Conservation (phyloP, 1,284 basidiomycete genomes). For the Cutaneotrichosporon dermatis region DNA sequence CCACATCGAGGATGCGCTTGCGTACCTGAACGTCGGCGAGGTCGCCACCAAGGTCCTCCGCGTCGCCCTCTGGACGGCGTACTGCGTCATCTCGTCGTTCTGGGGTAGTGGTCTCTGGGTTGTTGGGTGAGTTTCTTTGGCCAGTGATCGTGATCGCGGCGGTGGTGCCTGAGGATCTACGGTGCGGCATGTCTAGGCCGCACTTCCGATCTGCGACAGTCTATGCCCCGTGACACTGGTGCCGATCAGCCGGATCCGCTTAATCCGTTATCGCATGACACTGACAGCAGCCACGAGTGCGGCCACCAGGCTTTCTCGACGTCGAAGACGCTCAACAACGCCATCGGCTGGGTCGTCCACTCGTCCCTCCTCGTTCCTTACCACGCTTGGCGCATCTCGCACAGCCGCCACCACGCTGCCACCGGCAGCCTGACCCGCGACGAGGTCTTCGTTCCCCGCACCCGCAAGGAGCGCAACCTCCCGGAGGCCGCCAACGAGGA, state of each 20-base stretch:
- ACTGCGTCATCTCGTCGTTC: constrained; percentile 72
- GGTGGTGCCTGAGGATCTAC: not conserved
- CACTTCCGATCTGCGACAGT: too few species aligned
- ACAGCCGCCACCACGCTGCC: constrained; percentile 93
- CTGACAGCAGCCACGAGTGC: constrained; percentile 56
- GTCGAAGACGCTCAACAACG: constrained; percentile 87
- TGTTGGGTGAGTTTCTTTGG: constrained; percentile 51
- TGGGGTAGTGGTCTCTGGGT: constrained; percentile 93
- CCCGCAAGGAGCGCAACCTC: constrained; percentile 67
- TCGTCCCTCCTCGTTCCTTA: constrained; percentile 92
- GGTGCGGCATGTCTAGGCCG: too few species aligned
- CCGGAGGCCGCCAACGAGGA: constrained; percentile 62
- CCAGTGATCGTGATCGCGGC: too few species aligned
- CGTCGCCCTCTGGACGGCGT: constrained; percentile 69
- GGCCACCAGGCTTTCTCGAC: constrained; percentile 96
- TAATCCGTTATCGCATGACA: too few species aligned
- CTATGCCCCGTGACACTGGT: too few species aligned
- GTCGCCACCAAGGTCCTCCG: constrained; percentile 58
- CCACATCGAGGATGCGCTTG: constrained; percentile 58
- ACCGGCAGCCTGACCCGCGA: constrained; percentile 93
- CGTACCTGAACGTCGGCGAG: constrained; percentile 1
- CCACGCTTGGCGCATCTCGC: constrained; percentile 96
- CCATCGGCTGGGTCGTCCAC: constrained; percentile 90
- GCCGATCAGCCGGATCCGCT: too few species aligned
- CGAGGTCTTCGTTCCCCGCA: constrained; percentile 91